Conservation (phyloP, 2,329 filamentous ascomycete species). For the Hyphodiscus sp. region DNA sequence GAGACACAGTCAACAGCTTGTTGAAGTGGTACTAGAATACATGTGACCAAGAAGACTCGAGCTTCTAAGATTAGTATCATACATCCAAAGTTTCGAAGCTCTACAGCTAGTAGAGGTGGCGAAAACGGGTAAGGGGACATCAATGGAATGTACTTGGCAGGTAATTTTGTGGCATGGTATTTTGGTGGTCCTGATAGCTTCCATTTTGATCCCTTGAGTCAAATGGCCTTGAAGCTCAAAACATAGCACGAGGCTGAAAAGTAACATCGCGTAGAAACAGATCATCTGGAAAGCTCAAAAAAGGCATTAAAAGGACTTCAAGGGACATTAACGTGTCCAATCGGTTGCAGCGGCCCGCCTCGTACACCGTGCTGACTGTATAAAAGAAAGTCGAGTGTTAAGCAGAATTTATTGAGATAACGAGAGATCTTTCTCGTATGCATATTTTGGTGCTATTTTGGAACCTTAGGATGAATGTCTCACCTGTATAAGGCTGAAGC, state of each 20-base stretch:
- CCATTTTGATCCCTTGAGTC: not conserved
- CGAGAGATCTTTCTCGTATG: not conserved
- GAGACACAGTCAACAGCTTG: no score
- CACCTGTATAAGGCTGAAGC: slow-evolving; percentile 9
- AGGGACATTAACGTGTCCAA: not conserved
- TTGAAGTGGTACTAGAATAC: no score
- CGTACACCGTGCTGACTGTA: not conserved
- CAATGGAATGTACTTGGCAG: not conserved
- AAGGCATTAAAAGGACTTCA: not conserved
- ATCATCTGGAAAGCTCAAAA: not conserved
- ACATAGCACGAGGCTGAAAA: not conserved
- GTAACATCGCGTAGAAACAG: not conserved
- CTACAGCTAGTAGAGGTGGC: not conserved
- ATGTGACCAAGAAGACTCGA: no score
- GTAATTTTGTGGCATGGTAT: not conserved
- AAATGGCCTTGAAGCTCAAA: not conserved
- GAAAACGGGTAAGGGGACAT: not conserved
- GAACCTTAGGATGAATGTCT: not conserved
- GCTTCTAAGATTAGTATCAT: not conserved
- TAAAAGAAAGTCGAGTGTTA: slow-evolving; percentile 5
- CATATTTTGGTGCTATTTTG: slow-evolving; percentile 11
- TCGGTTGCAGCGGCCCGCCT: not conserved
- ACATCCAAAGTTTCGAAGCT: not conserved
- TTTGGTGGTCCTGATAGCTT: not conserved
- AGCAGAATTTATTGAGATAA: slow-evolving; percentile 14